These are phyloP conservation scores for Isatis lusitanica DNA, from an alignment of 441 rosid species.

Conservation along the genomic window DNA sequence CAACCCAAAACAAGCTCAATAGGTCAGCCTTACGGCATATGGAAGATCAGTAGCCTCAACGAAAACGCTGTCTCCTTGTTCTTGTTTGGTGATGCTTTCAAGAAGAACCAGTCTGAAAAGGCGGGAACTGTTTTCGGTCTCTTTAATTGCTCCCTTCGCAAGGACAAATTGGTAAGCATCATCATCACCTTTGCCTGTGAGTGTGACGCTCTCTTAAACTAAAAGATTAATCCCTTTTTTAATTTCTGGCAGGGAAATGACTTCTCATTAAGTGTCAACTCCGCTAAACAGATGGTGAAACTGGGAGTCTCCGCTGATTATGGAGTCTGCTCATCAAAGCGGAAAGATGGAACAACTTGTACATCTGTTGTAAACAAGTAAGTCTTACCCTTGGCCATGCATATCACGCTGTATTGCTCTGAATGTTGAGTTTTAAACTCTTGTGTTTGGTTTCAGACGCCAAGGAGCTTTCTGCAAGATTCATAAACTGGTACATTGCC, in stretches of 20 bases:
- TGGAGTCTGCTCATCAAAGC: constrained; percentile 85
- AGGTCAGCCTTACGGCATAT: constrained; percentile 72
- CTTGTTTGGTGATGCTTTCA: constrained; percentile 88
- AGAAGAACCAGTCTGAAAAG: constrained; percentile 53
- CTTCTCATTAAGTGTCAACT: constrained; percentile 72
- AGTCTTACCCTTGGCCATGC: constrained; percentile 28
- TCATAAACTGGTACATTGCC: constrained; percentile 59
- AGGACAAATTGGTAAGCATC: constrained; percentile 53
- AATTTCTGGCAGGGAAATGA: constrained; percentile 56
- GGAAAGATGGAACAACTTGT: constrained; percentile 80
- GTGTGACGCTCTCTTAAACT: neutral
- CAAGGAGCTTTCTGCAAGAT: constrained; percentile 68
- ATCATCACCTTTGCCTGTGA: neutral
- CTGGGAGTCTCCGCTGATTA: constrained; percentile 83
- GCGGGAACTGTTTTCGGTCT: constrained; percentile 81
- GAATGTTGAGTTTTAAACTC: constrained; percentile 20
- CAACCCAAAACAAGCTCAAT: constrained; percentile 68
- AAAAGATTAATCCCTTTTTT: neutral
- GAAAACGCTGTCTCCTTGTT: constrained; percentile 70
- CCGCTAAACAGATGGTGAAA: constrained; percentile 68
- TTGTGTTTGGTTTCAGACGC: constrained; percentile 54
- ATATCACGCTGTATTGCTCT: neutral
- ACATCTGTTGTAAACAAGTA: constrained; percentile 76
- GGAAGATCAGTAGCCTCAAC: constrained; percentile 76
- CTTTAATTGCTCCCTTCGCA: constrained; percentile 72